Conservation (phyloP, 2,329 filamentous ascomycete species). For the Pseudofabraea citricarpa region DNA sequence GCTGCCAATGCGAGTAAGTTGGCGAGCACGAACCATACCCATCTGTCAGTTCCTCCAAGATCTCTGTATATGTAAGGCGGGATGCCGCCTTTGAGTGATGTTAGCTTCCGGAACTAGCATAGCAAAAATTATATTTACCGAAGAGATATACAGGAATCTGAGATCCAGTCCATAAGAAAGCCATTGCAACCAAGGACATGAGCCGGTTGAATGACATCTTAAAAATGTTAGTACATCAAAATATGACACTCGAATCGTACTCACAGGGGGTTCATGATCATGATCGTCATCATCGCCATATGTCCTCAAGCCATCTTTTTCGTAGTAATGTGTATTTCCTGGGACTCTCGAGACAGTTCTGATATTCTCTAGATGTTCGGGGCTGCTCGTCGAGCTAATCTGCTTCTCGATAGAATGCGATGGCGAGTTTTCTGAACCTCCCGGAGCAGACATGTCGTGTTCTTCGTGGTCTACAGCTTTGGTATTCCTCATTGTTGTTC, state of each 20-base stretch:
- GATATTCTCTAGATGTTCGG: constrained; percentile 16
- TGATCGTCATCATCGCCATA: constrained; percentile 42
- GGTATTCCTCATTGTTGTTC: background rate
- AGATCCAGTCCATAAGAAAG: constrained; percentile 56
- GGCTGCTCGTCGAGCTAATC: background rate
- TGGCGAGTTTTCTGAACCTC: constrained; percentile 10
- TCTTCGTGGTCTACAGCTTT: background rate
- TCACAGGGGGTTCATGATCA: constrained; percentile 40
- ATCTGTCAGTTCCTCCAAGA: constrained; percentile 44
- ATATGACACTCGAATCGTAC: constrained; percentile 35
- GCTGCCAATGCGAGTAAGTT: constrained; percentile 34
- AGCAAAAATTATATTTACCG: constrained; percentile 24
- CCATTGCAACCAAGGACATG: constrained; percentile 51
- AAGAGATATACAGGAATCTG: constrained; percentile 53
- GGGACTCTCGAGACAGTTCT: constrained; percentile 19
- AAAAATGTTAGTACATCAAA: constrained; percentile 48
- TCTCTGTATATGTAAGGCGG: constrained; percentile 49
- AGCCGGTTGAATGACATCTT: constrained; percentile 51
- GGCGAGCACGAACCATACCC: constrained; percentile 26
- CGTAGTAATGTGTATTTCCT: constrained; percentile 15
- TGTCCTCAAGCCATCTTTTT: constrained; percentile 32
- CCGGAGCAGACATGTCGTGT: background rate
- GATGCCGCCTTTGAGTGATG: constrained; percentile 31
- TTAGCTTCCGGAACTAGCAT: background rate
- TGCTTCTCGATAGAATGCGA: constrained; percentile 19